Conservation (phyloP, 139 green algal species). For the Chlamydomonas applanata region DNA sequence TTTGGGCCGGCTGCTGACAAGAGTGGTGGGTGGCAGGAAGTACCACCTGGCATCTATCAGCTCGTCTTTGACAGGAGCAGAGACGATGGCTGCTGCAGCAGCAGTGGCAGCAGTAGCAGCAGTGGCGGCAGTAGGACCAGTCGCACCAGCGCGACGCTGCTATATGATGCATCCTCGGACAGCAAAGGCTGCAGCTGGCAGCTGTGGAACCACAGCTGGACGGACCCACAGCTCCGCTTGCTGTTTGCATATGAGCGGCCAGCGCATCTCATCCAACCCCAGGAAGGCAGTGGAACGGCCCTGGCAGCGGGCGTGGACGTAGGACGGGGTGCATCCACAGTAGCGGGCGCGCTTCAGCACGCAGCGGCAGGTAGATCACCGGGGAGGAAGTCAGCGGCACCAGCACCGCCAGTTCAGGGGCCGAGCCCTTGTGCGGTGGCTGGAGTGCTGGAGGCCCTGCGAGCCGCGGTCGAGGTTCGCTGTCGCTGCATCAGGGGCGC, state of each 20-base stretch:
- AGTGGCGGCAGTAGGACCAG: neutral
- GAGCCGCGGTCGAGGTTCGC: slow-evolving; percentile 39
- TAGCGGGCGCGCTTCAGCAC: slow-evolving; percentile 5
- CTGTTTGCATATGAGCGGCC: slow-evolving; percentile 16
- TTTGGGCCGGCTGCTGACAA: neutral
- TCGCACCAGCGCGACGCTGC: neutral
- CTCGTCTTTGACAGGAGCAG: slow-evolving; percentile 19
- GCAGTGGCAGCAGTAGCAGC: neutral
- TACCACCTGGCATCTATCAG: slow-evolving; percentile 43
- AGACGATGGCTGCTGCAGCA: slow-evolving; percentile 3
- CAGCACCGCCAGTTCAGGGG: slow-evolving; percentile 18
- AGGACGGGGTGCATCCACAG: slow-evolving; percentile 15
- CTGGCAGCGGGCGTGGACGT: neutral
- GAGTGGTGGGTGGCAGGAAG: slow-evolving; percentile 27
- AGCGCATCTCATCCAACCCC: neutral
- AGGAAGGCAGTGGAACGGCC: neutral
- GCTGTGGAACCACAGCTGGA: slow-evolving; percentile 24
- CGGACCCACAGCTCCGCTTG: slow-evolving; percentile 20
- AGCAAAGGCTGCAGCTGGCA: neutral
- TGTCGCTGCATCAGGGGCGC: slow-evolving; percentile 44
- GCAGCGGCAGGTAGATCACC: too few relatives aligned
- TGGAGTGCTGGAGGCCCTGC: neutral
- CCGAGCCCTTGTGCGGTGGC: neutral
- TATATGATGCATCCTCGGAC: neutral
- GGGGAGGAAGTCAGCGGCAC: too few relatives aligned